Evolutionary conservation across 306 rosid species (phyloP).

Genomic region (Cucumis cinereus): DNA sequence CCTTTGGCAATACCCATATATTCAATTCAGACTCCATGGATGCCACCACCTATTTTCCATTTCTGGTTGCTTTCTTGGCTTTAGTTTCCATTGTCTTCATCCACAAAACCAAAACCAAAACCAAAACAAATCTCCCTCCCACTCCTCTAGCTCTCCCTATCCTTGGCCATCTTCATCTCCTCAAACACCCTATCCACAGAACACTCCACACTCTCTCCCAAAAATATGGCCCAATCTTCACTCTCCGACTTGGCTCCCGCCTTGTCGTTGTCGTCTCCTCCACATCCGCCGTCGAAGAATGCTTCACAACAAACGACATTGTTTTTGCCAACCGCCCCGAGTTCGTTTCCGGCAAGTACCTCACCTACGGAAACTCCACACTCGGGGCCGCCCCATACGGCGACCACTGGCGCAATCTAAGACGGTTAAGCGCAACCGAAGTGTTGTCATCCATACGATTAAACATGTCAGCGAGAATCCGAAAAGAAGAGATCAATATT

Average conservation of each 20-base stretch:
- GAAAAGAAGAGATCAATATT: constrained; percentile 18
- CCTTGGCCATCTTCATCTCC: constrained; percentile 25
- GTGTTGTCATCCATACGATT: constrained; percentile 20
- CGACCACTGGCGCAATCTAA: constrained; percentile 55
- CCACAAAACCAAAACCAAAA: background rate
- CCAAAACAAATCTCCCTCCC: constrained; percentile 17
- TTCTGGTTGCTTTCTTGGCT: background rate
- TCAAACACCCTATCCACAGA: constrained; percentile 18
- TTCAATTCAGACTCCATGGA: background rate
- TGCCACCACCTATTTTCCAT: background rate
- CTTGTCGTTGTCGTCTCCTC: constrained; percentile 23
- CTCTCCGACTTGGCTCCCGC: constrained; percentile 17
- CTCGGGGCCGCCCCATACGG: constrained; percentile 22
- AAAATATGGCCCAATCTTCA: constrained; percentile 22
- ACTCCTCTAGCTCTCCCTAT: constrained; percentile 14
- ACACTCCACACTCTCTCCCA: constrained; percentile 7
- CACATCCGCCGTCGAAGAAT: background rate
- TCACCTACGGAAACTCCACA: constrained; percentile 20
- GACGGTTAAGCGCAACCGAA: constrained; percentile 34
- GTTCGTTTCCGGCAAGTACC: constrained; percentile 7
- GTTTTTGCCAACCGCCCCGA: constrained; percentile 24
- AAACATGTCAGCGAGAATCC: constrained; percentile 2
- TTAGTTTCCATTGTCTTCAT: background rate
- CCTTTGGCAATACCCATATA: background rate
- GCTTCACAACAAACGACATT: background rate